Evolutionary conservation across 495 filamentous ascomycete genomes (phyloP).

Genomic region (Xylaria acuta): DNA sequence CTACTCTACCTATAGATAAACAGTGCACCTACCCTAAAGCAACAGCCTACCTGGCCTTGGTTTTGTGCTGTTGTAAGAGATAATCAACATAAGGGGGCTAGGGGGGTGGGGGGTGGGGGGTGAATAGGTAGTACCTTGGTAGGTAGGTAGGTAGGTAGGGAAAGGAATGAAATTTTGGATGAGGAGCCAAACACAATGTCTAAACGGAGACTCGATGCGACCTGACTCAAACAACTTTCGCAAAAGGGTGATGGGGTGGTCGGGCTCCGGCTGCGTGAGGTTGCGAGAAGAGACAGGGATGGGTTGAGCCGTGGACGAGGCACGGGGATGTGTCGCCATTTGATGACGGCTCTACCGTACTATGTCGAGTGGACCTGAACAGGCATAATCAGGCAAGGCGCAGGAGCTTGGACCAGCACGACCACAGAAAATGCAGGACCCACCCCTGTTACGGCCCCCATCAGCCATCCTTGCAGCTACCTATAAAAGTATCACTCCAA

Average conservation of each 20-base stretch:
- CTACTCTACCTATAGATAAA: too few species aligned
- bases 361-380: not conserved
- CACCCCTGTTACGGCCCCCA: constrained; percentile 26
- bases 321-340: constrained; percentile 14
- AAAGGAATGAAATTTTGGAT: not conserved
- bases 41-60: too few species aligned
- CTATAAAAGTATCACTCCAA: constrained; percentile 36
- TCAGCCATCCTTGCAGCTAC: constrained; percentile 30
- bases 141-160: not conserved
- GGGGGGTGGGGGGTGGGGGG: too few species aligned
- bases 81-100: not conserved
- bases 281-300: constrained; percentile 16
- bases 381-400: constrained; percentile 20
- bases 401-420: constrained; percentile 25
- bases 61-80: too few species aligned
- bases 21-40: not conserved
- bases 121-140: not conserved
- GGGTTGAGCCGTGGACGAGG: constrained; percentile 13
- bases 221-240: constrained; percentile 22
- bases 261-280: constrained; percentile 19
- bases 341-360: not conserved
- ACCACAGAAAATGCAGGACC: constrained; percentile 23
- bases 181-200: not conserved
- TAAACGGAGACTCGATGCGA: not conserved
- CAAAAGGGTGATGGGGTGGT: constrained; percentile 4